Percentiles rank a stretch among this genome's conserved stretches.
These are phyloP conservation scores for Solanum ossicruentum DNA, from an alignment of 257 asterid genomes.

Conservation along the genomic window DNA sequence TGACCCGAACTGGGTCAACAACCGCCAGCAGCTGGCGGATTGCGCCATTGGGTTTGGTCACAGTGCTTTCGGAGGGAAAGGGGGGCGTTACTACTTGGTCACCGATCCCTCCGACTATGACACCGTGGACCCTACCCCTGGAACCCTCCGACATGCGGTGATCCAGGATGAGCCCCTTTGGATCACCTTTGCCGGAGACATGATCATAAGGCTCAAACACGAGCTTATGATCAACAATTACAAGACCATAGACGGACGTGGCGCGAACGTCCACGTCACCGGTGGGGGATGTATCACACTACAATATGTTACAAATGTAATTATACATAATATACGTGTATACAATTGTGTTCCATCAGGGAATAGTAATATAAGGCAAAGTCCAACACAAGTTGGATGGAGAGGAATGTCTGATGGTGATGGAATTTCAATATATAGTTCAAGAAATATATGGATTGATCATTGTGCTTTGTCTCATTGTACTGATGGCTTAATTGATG, in stretches of 20 bases:
- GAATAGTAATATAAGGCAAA: not conserved
- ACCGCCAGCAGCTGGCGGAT: constrained; percentile 20
- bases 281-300: constrained; percentile 14
- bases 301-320: constrained; percentile 8
- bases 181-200: constrained; percentile 8
- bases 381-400: constrained; percentile 1
- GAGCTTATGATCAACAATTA: constrained; percentile 4
- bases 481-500: constrained; percentile 16
- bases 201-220: constrained; percentile 10
- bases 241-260: constrained; percentile 17
- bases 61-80: constrained; percentile 16
- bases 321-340: constrained; percentile 12
- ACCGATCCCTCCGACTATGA: constrained; percentile 9
- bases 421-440: constrained; percentile 7
- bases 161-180: constrained; percentile 15
- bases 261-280: constrained; percentile 5
- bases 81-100: constrained; percentile 9
- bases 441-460: constrained; percentile 9
- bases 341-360: constrained; percentile 12
- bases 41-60: constrained; percentile 15
- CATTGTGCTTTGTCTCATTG: constrained; percentile 11
- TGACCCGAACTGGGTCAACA: constrained; percentile 5
- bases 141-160: constrained; percentile 22
- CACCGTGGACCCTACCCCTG: constrained; percentile 15
- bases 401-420: constrained; percentile 13